These are phyloP conservation scores for Aaosphaeria pasadenensis DNA, from an alignment of 2,329 filamentous ascomycete species.

Conservation along the genomic window DNA sequence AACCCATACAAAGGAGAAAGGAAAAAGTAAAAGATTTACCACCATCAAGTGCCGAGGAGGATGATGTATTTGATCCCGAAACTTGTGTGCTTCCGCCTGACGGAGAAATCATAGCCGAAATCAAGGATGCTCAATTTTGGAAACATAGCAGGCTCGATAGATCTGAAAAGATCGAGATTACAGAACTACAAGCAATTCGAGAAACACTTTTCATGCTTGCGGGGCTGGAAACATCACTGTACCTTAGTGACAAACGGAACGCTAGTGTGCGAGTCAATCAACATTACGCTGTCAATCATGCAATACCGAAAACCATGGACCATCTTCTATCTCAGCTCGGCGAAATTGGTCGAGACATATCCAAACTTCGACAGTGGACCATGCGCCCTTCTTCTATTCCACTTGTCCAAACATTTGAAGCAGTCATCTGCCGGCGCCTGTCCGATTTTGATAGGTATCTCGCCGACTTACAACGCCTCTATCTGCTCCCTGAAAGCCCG, in stretches of 20 bases:
- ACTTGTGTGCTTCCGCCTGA: slow-evolving; percentile 28
- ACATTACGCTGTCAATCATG: slow-evolving; percentile 39
- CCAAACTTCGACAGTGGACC: slow-evolving; percentile 49
- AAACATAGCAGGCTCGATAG: slow-evolving; percentile 11
- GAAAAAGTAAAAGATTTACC: slow-evolving; percentile 12
- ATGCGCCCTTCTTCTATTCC: slow-evolving; percentile 30
- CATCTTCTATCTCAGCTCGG: slow-evolving; percentile 46
- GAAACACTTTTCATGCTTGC: slow-evolving; percentile 84
- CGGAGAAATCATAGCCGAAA: slow-evolving; percentile 26
- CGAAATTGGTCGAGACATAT: slow-evolving; percentile 47
- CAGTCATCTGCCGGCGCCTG: slow-evolving; percentile 58
- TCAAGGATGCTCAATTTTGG: slow-evolving; percentile 51
- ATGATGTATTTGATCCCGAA: slow-evolving; percentile 35
- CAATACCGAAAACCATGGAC: slow-evolving; percentile 28
- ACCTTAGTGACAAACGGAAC: slow-evolving; percentile 40
- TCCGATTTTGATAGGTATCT: slow-evolving; percentile 57
- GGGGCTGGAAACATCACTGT: slow-evolving; percentile 73
- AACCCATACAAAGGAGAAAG: slow-evolving; percentile 24
- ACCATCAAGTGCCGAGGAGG: slow-evolving; percentile 36
- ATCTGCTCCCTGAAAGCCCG: slow-evolving; percentile 54
- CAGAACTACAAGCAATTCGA: slow-evolving; percentile 70
- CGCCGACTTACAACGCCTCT: slow-evolving; percentile 58
- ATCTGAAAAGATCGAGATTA: slow-evolving; percentile 42
- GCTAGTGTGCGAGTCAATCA: slow-evolving; percentile 32
- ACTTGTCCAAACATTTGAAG: slow-evolving; percentile 67